Percentiles rank a stretch among this genome's conserved stretches.
Conservation (phyloP, 176 grass and related monocot species). For the Cenchrus fungigraminus region DNA sequence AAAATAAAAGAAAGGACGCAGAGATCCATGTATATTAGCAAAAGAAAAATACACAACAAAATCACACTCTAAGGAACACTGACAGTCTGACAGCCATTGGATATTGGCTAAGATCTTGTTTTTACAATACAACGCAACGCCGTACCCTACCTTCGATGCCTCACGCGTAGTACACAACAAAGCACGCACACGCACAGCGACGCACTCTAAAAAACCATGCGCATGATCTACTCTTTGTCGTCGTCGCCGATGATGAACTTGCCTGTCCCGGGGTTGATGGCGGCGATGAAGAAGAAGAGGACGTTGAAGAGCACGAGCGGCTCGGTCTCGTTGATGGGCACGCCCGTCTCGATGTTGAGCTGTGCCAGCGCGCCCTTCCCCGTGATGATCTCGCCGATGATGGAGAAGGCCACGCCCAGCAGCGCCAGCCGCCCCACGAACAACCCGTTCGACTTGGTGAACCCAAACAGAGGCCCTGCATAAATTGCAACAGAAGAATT, state of each 20-base stretch:
- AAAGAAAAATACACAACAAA: not conserved
- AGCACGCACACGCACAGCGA: not conserved
- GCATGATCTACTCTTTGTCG: conserved; percentile 30
- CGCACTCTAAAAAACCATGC: not conserved
- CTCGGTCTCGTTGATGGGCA: conserved; percentile 70
- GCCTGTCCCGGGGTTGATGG: conserved; percentile 65
- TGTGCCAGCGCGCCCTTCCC: conserved; percentile 74
- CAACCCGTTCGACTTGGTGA: conserved; percentile 72
- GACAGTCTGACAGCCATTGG: not conserved
- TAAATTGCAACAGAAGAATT: not conserved
- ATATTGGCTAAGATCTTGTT: conserved; percentile 47
- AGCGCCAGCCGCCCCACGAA: conserved; percentile 68
- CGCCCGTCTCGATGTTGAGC: conserved; percentile 74
- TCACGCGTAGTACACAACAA: conserved; percentile 29
- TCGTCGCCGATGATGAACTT: conserved; percentile 56
- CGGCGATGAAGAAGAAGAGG: conserved; percentile 73
- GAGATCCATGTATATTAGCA: too few species aligned
- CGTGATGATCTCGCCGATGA: conserved; percentile 74
- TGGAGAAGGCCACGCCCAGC: conserved; percentile 75
- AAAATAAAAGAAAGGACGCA: too few species aligned
- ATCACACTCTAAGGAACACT: conserved; percentile 2
- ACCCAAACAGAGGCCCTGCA: conserved; percentile 60
- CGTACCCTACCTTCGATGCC: not conserved
- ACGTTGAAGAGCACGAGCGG: conserved; percentile 71
- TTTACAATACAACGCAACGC: conserved; percentile 23